phyloP scores from a whole-genome alignment of 176 grass and related monocot species.

The Olyra latifolia region DNA sequence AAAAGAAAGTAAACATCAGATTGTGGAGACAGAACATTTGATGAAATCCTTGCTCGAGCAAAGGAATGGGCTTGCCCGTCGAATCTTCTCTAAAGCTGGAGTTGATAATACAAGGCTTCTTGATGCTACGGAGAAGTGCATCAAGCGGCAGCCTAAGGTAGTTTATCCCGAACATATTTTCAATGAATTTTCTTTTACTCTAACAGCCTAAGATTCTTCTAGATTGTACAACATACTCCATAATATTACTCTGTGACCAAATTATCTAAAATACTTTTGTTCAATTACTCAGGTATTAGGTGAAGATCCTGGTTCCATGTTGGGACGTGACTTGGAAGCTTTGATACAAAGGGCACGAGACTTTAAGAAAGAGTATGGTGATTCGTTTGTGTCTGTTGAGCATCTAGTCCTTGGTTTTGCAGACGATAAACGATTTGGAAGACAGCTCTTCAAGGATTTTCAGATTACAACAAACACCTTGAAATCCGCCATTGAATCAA shows the following conservation, averaged over 20 bases:
- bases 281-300: conserved; percentile 64
- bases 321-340: conserved; percentile 90
- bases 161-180: neutral
- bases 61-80: conserved; percentile 90
- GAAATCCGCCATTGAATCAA: conserved; percentile 77
- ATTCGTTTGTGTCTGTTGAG: conserved; percentile 95
- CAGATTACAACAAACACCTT: conserved; percentile 73
- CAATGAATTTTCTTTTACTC: neutral
- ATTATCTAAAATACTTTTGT: neutral
- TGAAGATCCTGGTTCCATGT: conserved; percentile 90
- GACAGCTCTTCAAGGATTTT: conserved; percentile 89
- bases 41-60: conserved; percentile 98
- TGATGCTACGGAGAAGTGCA: conserved; percentile 83
- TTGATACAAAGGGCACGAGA: conserved; percentile 86
- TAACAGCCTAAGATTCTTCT: neutral
- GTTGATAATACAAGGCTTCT: conserved; percentile 94
- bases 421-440: conserved; percentile 89
- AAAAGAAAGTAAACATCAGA: conserved; percentile 97
- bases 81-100: conserved; percentile 94
- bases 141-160: conserved; percentile 97
- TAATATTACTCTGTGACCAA: neutral
- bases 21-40: conserved; percentile 93
- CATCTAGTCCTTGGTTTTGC: conserved; percentile 89
- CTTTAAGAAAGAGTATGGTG: conserved; percentile 88
- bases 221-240: neutral